A percentile compares a stretch with the other conserved stretches of the same genome.
These are phyloP conservation scores for Leccinum uliginosum DNA, from an alignment of 768 basidiomycete species.

Conservation along the genomic window DNA sequence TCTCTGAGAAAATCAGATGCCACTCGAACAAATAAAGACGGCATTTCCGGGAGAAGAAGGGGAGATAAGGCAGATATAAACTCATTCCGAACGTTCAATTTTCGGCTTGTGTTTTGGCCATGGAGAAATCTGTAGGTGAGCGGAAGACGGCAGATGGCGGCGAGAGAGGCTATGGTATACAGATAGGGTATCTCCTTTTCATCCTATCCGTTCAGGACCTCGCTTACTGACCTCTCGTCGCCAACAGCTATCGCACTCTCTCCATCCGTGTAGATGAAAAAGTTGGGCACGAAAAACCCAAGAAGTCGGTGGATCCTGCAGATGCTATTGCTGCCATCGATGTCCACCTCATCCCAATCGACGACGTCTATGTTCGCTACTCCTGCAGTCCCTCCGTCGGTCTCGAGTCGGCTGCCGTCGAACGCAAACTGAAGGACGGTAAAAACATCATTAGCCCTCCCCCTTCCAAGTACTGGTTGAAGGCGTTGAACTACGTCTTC, in stretches of 20 bases:
- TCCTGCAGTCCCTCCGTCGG: constrained; percentile 41
- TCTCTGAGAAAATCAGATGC: neutral
- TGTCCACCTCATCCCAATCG: constrained; percentile 39
- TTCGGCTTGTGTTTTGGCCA: constrained; percentile 1
- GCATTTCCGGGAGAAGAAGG: neutral
- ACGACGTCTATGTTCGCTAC: constrained; percentile 42
- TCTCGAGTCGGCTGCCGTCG: constrained; percentile 43
- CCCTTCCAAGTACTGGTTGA: constrained; percentile 44
- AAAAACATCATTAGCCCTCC: constrained; percentile 50
- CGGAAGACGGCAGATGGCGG: constrained; percentile 12
- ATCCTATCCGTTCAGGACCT: neutral
- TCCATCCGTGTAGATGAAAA: constrained; percentile 40
- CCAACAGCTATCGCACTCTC: constrained; percentile 39
- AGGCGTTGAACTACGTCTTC: constrained; percentile 49
- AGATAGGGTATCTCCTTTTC: constrained; percentile 21
- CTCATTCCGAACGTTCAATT: too few relatives aligned
- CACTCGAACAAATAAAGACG: constrained; percentile 1
- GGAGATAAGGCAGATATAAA: constrained; percentile 18
- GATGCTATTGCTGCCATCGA: constrained; percentile 43
- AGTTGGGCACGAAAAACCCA: constrained; percentile 13
- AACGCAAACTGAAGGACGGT: constrained; percentile 36
- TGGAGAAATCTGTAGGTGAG: constrained; percentile 15
- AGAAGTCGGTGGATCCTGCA: constrained; percentile 30
- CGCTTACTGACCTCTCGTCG: neutral
- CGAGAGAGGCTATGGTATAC: constrained; percentile 27